These are phyloP conservation scores for Scenedesmus sp. DNA, from an alignment of 163 green algal species.

Conservation along the genomic window DNA sequence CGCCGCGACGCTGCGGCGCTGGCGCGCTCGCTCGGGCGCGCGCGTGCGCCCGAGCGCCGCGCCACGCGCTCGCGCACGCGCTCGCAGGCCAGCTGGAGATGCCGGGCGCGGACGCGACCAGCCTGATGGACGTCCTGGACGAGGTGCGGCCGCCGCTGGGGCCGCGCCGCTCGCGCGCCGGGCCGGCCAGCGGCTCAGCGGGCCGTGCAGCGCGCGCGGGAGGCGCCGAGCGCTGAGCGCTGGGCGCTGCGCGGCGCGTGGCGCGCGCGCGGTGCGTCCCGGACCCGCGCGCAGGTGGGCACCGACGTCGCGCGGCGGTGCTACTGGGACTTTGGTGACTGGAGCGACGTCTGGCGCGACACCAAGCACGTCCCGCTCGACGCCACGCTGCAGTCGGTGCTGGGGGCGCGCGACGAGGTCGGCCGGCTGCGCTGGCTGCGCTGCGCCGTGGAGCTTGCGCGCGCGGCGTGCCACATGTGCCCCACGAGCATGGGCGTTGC, in stretches of 20 bases:
- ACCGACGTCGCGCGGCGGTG: conserved; percentile 43
- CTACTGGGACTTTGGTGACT: conserved; percentile 69
- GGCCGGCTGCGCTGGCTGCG: conserved; percentile 52
- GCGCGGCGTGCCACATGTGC: conserved; percentile 34
- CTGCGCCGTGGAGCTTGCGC: conserved; percentile 44
- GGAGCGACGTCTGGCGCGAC: conserved; percentile 54
- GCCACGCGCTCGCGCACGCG: no score
- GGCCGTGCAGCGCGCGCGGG: no score
- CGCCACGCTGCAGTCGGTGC: conserved; percentile 42
- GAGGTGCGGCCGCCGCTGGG: no score
- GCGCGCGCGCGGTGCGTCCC: no score
- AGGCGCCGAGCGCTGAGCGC: conserved; percentile 1
- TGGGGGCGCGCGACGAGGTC: conserved; percentile 44
- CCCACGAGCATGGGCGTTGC: conserved; percentile 44
- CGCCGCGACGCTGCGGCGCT: no score
- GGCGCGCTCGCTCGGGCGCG: no score
- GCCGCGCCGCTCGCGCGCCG: no score
- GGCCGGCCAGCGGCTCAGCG: no score
- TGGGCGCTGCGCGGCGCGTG: no score
- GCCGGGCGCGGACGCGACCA: no score
- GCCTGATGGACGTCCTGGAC: conserved; percentile 61
- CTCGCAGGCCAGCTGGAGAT: conserved; percentile 33
- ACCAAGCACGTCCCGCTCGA: conserved; percentile 41
- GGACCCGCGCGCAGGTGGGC: conserved; percentile 54
- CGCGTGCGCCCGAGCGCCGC: no score